Base-by-base conservation (phyloP, 2,329 filamentous ascomycete species). In the Allantophomopsis cytisporea region DNA sequence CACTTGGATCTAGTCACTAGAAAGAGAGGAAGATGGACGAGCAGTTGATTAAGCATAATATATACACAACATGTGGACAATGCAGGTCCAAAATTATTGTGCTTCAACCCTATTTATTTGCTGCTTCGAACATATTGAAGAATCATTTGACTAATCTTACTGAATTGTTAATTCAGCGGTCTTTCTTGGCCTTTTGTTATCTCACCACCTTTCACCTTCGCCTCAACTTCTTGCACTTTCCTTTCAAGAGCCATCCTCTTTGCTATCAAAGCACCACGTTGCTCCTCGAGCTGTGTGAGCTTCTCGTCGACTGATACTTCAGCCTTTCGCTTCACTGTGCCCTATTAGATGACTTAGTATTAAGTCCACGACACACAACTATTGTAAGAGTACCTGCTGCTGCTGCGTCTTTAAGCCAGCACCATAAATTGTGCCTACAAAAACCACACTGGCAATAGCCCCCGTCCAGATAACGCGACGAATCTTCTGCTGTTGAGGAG, bases 1-100 rank as follows among this genome's bases (percentile, higher is more conserved):
- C 63, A 68, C 8, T 63, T 85, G 42, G 83, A 93, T 50, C 69
- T 79, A 13, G 76, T 78, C 53, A 84, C 80, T 15, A 86, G 84
- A 48, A 84, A 86, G 65, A 68, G 76, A 52, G 76, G 74, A 39
- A 77, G 83, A 12, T 20, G 23, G n/a, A 28, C 23, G 23, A 28
- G 8, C 3, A 28, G 23, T 12, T 28, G 23, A 28, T 28, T 28
- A 10, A 28, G 18, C 18, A 4, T 7, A 20, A 28, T 28, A 28
- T 28, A 8, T 8, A 28, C 23, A 28, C 23, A 28, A 28, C 23
- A 28, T n/a, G n/a, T n/a, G n/a, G n/a, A 28, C 10, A 28, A 8
- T 10, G 11, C n/a, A 28, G 11, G 23, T 3, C 23, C 23, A 28
- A 28, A 28, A 10, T 28, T 4, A 10, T 28, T 28, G 23, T 3